A percentile compares a stretch with the other conserved stretches of the same genome.
These are phyloP conservation scores for Cyberlindnera veronae DNA, from an alignment of 805 yeast genomes.

Conservation along the genomic window DNA sequence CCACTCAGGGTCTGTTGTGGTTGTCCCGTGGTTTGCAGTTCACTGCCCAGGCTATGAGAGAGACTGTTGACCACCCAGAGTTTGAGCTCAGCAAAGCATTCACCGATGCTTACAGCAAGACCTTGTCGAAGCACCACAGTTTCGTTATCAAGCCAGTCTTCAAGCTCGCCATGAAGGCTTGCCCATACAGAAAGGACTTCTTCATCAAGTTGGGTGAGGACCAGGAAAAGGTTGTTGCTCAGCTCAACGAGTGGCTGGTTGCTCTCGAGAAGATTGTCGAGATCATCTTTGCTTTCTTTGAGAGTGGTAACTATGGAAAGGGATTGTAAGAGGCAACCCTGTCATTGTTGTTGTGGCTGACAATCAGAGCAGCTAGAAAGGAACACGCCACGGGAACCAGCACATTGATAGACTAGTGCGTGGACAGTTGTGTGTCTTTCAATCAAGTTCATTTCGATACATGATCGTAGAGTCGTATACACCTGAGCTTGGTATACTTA, in stretches of 20 bases:
- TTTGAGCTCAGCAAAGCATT: constrained; percentile 72
- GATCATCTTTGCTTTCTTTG: constrained; percentile 70
- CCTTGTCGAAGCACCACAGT: constrained; percentile 77
- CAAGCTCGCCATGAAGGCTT: constrained; percentile 92
- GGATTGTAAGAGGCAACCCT: constrained; percentile 62
- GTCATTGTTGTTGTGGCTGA: background rate
- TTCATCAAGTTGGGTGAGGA: constrained; percentile 78
- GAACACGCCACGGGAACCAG: no score
- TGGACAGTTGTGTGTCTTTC: no score
- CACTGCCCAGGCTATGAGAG: constrained; percentile 87
- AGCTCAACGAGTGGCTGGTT: constrained; percentile 68
- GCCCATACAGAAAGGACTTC: constrained; percentile 86
- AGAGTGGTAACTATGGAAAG: constrained; percentile 81
- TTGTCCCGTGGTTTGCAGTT: constrained; percentile 80
- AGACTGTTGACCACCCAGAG: constrained; percentile 59
- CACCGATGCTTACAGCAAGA: constrained; percentile 79
- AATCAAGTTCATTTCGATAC: no score
- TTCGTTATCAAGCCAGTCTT: constrained; percentile 81
- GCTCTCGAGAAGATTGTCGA: constrained; percentile 74
- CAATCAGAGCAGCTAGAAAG: no score
- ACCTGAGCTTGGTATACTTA: no score
- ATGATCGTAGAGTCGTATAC: no score
- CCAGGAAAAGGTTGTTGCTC: constrained; percentile 60
- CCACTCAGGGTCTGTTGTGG: constrained; percentile 92
- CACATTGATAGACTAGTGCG: no score